phyloP scores from a whole-genome alignment of 371 early-diverging fungal genomes.

The Haplosporangium sp. region DNA sequence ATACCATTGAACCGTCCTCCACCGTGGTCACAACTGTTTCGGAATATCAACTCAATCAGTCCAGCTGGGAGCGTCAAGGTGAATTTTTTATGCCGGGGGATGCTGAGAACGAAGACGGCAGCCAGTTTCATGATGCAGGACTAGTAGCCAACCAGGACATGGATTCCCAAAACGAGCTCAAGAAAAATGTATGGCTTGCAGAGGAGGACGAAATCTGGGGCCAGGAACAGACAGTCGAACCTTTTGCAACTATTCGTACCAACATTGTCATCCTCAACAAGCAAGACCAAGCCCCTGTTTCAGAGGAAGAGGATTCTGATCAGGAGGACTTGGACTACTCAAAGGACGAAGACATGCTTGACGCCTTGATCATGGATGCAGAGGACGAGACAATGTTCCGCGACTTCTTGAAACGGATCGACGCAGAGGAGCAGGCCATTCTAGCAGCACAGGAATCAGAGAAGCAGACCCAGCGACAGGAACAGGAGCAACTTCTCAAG shows the following conservation, averaged over 20 bases:
- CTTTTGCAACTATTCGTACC: constrained; percentile 21
- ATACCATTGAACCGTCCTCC: constrained; percentile 33
- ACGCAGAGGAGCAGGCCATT: constrained; percentile 17
- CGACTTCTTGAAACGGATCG: constrained; percentile 27
- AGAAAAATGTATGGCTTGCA: background rate
- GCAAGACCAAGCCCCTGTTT: background rate
- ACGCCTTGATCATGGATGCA: constrained; percentile 41
- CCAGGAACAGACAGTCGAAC: background rate
- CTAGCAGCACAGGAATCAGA: constrained; percentile 3
- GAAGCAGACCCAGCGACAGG: constrained; percentile 1
- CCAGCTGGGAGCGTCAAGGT: background rate
- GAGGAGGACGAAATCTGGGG: constrained; percentile 3
- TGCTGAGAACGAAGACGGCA: background rate
- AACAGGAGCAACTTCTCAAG: constrained; percentile 5
- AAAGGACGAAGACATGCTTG: constrained; percentile 18
- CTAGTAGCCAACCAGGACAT: background rate
- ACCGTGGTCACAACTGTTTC: constrained; percentile 19
- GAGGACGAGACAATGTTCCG: constrained; percentile 30
- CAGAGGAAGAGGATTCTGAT: background rate
- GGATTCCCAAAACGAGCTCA: background rate
- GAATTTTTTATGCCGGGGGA: background rate
- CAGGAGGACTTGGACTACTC: constrained; percentile 11
- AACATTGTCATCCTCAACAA: constrained; percentile 14
- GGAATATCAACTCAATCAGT: background rate
- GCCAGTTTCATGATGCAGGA: background rate